Conservation (phyloP, 2,329 filamentous ascomycete genomes). For the Dactylellina cionopaga region DNA sequence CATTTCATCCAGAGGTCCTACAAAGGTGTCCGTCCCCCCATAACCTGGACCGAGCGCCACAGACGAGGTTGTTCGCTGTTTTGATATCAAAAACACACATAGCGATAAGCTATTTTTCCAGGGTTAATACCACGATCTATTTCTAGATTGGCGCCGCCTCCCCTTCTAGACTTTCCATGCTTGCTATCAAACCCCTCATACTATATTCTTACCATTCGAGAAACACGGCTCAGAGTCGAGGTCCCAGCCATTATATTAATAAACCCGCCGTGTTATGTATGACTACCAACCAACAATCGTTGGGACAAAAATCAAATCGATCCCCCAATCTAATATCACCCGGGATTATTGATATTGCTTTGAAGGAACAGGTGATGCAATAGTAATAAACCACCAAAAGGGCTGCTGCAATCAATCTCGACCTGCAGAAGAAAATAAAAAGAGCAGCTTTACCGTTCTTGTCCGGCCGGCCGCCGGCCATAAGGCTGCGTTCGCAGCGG, state of each 20-base stretch:
- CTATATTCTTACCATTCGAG: too few relatives aligned
- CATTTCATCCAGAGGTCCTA: slow-evolving; percentile 11
- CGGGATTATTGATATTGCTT: too few relatives aligned
- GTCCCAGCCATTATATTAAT: slow-evolving; percentile 1
- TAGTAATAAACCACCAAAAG: too few relatives aligned
- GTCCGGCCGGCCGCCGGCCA: not conserved
- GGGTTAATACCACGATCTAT: slow-evolving; percentile 35
- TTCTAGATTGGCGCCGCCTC: too few relatives aligned
- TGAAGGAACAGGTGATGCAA: too few relatives aligned
- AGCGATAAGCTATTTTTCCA: slow-evolving; percentile 26
- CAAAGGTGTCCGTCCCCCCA: slow-evolving; percentile 2
- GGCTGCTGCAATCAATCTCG: slow-evolving; percentile 23
- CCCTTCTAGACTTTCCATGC: too few relatives aligned
- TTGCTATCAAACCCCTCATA: too few relatives aligned
- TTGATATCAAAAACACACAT: slow-evolving; percentile 9
- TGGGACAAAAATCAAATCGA: too few relatives aligned
- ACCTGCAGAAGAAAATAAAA: too few relatives aligned
- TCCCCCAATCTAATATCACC: slow-evolving; percentile 35
- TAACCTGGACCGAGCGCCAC: not conserved
- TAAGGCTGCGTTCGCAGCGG: slow-evolving; percentile 19
- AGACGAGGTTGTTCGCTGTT: slow-evolving; percentile 8
- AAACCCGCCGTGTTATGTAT: slow-evolving; percentile 23
- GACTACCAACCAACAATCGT: slow-evolving; percentile 14
- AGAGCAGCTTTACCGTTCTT: too few relatives aligned
- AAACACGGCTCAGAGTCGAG: not conserved